Evolutionary conservation across 106 monocot genomes (phyloP), one percentile per base, ranked within the genome.

Genomic region (Dendrobium huoshanense): DNA sequence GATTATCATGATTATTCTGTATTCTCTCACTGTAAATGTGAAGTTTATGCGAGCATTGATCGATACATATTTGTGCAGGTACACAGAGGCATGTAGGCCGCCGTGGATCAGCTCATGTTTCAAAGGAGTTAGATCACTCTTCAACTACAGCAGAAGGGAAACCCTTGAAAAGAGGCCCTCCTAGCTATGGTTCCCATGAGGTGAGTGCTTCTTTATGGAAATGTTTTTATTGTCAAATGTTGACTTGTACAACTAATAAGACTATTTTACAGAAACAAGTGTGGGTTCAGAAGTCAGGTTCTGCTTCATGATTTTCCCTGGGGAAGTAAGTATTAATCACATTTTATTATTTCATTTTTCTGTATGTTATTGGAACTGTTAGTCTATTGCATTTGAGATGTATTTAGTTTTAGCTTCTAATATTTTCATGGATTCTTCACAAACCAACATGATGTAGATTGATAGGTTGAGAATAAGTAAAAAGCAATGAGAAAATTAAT

Each of bases 211-310:
- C n/a, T 65, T 65, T 20, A 43, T 5, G 37, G 18, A 51, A 79
- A 17, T n/a, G 74, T 48, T 27, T 11, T 65, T 65, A 7, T 0
- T 65, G 22, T 65, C 64, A 65, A 65, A 8, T 65, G 25, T 8
- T 49, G 73, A 79, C 8, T 72, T 41, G 45, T 51, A 13, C 10
- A 51, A 45, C 5, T 75, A 8, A 22, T 72, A 1, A 10, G 29
- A 59, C 22, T 77, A 2, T 9, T 81, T 29, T 83, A 79, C 85
- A 90, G 90, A 87, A 70, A 75, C 90, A 88, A 82, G 85, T 90
- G 29, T 90, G 90, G 90, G 88, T 90, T 81, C 90, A 90, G 75
- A 90, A 90, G 77, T 81, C 88, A 20, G 85, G 87, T 56, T 86
- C 85, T 67, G 88, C 80, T 25, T 81, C 90, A 58, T 90, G 80